Evolutionary conservation across 352 stramenopile species (phyloP), one percentile per base, ranked within the genome.

Genomic region (Phytophthora litchii): DNA sequence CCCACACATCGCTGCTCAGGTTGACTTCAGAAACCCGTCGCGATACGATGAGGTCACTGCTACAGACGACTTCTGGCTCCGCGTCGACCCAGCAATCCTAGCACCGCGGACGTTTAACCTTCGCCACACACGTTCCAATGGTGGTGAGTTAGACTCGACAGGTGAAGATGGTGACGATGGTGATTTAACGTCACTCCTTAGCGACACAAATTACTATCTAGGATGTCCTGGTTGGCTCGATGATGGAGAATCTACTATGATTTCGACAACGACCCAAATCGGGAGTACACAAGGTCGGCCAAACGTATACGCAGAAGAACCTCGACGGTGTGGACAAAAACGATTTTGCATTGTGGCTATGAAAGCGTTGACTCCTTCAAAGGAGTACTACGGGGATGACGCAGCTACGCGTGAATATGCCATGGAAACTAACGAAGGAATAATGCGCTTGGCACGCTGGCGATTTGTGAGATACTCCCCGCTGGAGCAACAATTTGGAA

Each of bases 341-440:
- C 50, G 55, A 8, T 86, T 88, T 50, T 70, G 78, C 5, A 35
- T 91, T 17, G 71, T 83, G 38, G 69, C 72, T 1, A 88, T 91
- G 76, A 84, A 82, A 54, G 78, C 81, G 5, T 60, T 48, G 1
- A 70, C 76, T 4, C 78, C 81, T 5, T 78, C 69, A 9, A 42
- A 27, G 19, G 72, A 70, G 14, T 76, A 74, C 47, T 91, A 91
- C 36, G 81, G 81, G 20, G 76, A 88, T 50, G 81, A 91, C 56
- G 44, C 34, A 1, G 76, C 76, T 20, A 91, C 81, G 17, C 78
- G 78, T 8, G 81, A 88, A 64, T 86, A 78, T 58, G 59, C 76
- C 2, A 47, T 76, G 10, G 81, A 91, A 70, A 86, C 76, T 14
- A 91, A 91, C 46, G 70, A 81, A 34, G 63, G 48, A 11, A 59